Evolutionary conservation across 106 monocot species (phyloP).

Genomic region (Dendrobium officinale): DNA sequence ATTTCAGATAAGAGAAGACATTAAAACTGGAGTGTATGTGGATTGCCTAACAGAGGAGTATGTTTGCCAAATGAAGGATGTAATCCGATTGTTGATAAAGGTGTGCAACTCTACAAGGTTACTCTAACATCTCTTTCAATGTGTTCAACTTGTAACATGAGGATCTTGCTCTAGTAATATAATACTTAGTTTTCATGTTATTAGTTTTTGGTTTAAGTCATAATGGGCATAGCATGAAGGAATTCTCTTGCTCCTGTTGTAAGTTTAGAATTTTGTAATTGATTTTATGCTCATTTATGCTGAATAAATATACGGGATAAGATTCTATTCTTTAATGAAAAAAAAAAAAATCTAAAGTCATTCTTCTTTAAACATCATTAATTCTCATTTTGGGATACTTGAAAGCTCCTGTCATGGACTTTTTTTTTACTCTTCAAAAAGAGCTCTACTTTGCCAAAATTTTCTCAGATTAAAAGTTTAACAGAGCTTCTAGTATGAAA

Average conservation of each 20-base stretch:
- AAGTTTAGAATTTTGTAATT: too few species aligned
- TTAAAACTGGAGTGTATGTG: constrained; percentile 84
- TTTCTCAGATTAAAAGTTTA: not conserved
- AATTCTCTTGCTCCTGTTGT: too few species aligned
- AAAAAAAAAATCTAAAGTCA: not conserved
- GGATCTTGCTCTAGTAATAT: not conserved
- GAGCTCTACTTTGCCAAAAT: not conserved
- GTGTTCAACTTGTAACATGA: not conserved
- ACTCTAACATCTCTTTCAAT: not conserved
- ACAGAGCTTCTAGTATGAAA: not conserved
- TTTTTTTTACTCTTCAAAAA: not conserved
- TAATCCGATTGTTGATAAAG: constrained; percentile 71
- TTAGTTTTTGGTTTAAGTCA: too few species aligned
- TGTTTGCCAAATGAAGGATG: constrained; percentile 69
- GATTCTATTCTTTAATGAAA: too few species aligned
- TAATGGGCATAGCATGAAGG: too few species aligned
- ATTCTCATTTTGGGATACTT: not conserved
- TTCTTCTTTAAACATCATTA: not conserved
- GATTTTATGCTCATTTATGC: too few species aligned
- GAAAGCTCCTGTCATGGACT: not conserved
- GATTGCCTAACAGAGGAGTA: constrained; percentile 79
- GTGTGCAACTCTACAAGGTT: constrained; percentile 21
- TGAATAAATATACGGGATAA: too few species aligned
- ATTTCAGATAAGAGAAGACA: constrained; percentile 92
- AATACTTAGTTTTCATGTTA: too few species aligned